These are phyloP conservation scores for Microcos paniculata DNA, from an alignment of 345 rosid species.

Conservation along the genomic window DNA sequence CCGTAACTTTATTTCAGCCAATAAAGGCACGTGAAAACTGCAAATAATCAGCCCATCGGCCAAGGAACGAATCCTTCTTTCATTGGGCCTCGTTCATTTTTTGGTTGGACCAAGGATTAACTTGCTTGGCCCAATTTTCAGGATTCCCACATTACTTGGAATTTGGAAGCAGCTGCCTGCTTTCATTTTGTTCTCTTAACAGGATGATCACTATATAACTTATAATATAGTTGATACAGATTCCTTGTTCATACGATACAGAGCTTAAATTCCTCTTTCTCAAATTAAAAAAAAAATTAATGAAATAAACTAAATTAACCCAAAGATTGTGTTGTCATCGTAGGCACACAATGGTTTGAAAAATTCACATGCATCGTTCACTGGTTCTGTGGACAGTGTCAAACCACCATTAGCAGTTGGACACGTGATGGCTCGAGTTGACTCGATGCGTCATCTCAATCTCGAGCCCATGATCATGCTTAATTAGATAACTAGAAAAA, in stretches of 20 bases:
- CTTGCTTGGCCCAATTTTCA: constrained; percentile 1
- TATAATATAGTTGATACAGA: no score
- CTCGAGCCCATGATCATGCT: constrained; percentile 8
- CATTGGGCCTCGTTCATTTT: constrained; percentile 14
- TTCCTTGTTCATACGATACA: no score
- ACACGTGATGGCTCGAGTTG: constrained; percentile 12
- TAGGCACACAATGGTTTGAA: neutral
- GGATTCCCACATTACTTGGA: neutral
- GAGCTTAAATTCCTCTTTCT: no score
- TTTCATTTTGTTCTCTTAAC: no score
- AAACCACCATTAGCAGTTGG: constrained; percentile 14
- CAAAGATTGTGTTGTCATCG: neutral
- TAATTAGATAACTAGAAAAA: constrained; percentile 2
- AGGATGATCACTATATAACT: no score
- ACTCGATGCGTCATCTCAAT: neutral
- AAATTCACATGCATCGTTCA: constrained; percentile 42
- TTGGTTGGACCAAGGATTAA: neutral
- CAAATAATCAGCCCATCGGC: constrained; percentile 9
- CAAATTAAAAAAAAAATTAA: no score
- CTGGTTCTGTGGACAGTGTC: constrained; percentile 7
- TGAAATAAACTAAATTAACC: neutral
- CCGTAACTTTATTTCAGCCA: neutral
- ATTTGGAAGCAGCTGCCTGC: no score
- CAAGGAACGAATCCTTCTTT: constrained; percentile 17
- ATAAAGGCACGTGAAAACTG: neutral